Percentiles rank a stretch among this genome's conserved stretches.
phyloP scores from a whole-genome alignment of 192 early-diverging fungal species.

The Geranomyces michiganensis region DNA sequence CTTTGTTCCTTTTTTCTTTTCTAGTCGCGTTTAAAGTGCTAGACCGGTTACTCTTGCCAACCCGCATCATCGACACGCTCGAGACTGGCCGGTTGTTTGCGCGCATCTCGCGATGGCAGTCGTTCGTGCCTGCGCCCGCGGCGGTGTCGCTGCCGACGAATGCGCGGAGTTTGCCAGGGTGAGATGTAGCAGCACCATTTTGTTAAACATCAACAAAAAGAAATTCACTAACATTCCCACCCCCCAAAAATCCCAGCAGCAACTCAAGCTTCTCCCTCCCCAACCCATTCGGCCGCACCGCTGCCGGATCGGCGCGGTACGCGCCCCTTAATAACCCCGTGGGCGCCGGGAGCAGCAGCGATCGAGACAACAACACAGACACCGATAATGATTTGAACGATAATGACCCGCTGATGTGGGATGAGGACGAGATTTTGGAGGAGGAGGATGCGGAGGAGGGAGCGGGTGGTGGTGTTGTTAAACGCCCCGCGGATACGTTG shows the following conservation, averaged over 20 bases:
- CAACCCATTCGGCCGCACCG: neutral
- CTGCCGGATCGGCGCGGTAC: slow-evolving; percentile 3
- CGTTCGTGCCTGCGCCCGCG: neutral
- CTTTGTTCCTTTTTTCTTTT: neutral
- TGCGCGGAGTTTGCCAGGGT: neutral
- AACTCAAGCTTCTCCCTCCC: neutral
- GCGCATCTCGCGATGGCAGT: neutral
- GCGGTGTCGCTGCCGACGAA: neutral
- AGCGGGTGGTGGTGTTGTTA: too few species aligned
- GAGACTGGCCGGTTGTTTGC: neutral
- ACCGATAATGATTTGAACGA: neutral
- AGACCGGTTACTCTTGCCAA: slow-evolving; percentile 1
- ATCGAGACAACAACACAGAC: neutral
- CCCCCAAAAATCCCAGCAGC: neutral
- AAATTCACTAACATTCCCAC: neutral
- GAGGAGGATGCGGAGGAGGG: too few species aligned
- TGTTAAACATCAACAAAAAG: too few species aligned
- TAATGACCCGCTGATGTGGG: too few species aligned
- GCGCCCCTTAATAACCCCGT: neutral
- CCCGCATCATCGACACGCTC: neutral
- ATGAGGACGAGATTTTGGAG: too few species aligned
- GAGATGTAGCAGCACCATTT: neutral
- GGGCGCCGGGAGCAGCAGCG: neutral
- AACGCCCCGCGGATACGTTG: too few species aligned
- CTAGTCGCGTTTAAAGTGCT: neutral